Evolutionary conservation across 805 yeast species (phyloP), one percentile per base, ranked within the genome.

Genomic region (Yarrowia osloensis): DNA sequence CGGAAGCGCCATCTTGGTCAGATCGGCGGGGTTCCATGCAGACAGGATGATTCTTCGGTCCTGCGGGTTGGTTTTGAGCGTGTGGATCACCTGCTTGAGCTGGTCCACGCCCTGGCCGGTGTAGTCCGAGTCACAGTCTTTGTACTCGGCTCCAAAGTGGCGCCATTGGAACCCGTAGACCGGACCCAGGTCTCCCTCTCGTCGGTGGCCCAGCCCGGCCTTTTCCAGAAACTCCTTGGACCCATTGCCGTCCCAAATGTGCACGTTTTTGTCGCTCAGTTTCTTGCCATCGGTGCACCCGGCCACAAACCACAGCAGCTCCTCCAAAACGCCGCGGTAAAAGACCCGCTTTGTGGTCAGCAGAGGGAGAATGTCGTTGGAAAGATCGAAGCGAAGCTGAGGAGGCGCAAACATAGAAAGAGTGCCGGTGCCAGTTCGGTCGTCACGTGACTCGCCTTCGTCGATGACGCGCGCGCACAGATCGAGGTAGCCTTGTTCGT

Each of bases 141-240:
- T 81, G 76, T 95, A 95, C 71, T 90, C 86, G 5, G 99, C 99
- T 50, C 99, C 99, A 77, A 95, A 95, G 78, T 95, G 99, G 73
- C 99, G 86, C 99, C 99, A 95, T 78, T 95, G 99, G 79, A 95
- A 95, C 0, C 99, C 99, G 76, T 95, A 95, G 2, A 95, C 98
- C 1, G 99, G 99, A 0, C 99, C 99, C 72, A 95, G 78, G 78
- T 95, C 99, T 67, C 98, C 98, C 73, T 86, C 97, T 68, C 92
- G 81, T 75, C 97, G 86, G 68, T 89, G 81, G 0, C 83, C 82
- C 54, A 95, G 82, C 0, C 98, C 99, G 40, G 92, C 78, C 4
- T 85, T 83, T 76, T 95, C 98, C 66, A 95, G 80, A 75, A 86
- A 95, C 77, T 91, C 97, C 69, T 98, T 82, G 40, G 97, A 90